Percentiles rank a stretch among this genome's conserved stretches.
These are phyloP conservation scores for Tylopilus balloui DNA, from an alignment of 768 basidiomycete genomes.

Conservation along the genomic window DNA sequence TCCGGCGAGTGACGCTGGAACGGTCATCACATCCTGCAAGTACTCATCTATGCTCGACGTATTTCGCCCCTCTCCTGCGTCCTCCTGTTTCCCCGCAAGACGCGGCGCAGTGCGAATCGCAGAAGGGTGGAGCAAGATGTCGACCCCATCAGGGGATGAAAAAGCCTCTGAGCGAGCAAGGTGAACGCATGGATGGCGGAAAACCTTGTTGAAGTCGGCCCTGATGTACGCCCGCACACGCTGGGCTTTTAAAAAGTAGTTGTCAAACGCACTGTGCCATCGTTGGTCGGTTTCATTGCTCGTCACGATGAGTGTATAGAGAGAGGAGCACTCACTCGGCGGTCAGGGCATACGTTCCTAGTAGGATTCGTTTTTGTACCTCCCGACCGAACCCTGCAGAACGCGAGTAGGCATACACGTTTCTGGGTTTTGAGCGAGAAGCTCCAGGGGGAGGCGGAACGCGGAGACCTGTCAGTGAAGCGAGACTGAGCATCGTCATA, in stretches of 20 bases:
- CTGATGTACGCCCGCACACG: constrained; percentile 68
- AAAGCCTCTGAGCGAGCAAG: constrained; percentile 20
- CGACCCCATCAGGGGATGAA: constrained; percentile 43
- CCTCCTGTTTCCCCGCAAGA: constrained; percentile 28
- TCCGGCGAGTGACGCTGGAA: constrained; percentile 88
- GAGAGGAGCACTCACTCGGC: constrained; percentile 68
- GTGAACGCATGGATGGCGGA: constrained; percentile 53
- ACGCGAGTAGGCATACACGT: constrained; percentile 63
- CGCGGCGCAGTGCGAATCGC: constrained; percentile 81
- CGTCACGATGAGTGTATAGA: not conserved
- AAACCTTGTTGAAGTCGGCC: constrained; percentile 68
- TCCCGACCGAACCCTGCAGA: constrained; percentile 75
- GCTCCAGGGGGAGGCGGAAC: constrained; percentile 39
- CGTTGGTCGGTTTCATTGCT: not conserved
- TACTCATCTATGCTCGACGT: constrained; percentile 52
- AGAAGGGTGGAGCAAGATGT: constrained; percentile 83
- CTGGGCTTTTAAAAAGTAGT: constrained; percentile 93
- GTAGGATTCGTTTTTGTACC: constrained; percentile 78
- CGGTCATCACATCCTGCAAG: constrained; percentile 87
- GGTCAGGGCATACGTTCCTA: constrained; percentile 88
- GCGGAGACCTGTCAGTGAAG: constrained; percentile 42
- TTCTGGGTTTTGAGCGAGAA: constrained; percentile 46
- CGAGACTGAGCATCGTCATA: not conserved
- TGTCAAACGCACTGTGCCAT: constrained; percentile 80
- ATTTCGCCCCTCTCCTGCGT: not conserved